Evolutionary conservation across 305 asterid species (phyloP).

Genomic region (Rubia peregrina): DNA sequence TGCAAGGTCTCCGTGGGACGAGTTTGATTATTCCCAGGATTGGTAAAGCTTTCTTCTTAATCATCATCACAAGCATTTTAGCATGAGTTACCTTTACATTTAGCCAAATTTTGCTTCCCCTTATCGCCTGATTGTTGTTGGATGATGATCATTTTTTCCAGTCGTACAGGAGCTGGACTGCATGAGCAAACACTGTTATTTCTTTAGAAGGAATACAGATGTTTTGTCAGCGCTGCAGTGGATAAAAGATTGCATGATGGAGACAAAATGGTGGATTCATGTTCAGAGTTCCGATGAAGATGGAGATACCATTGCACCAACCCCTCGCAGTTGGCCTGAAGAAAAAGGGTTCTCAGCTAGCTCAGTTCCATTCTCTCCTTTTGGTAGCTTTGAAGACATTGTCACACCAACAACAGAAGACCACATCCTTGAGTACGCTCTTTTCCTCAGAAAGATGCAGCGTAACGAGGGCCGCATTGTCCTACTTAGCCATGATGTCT

Average conservation of each 20-base stretch:
- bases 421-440: neutral
- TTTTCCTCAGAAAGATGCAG: constrained; percentile 4
- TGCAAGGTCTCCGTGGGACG: constrained; percentile 5
- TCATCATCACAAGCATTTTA: neutral
- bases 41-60: constrained; percentile 5
- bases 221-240: constrained; percentile 6
- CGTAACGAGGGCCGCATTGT: neutral
- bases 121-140: neutral
- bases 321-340: constrained; percentile 10
- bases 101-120: neutral
- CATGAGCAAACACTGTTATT: constrained; percentile 6
- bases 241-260: constrained; percentile 3
- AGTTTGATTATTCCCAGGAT: constrained; percentile 8
- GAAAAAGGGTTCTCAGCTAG: constrained; percentile 3
- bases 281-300: constrained; percentile 7
- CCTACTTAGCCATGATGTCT: constrained; percentile 3
- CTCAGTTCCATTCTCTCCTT: constrained; percentile 1
- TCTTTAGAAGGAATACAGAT: neutral
- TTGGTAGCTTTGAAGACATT: neutral
- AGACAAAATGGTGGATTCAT: constrained; percentile 6
- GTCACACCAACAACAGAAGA: constrained; percentile 8
- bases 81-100: neutral
- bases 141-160: neutral
- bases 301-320: neutral
- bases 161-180: constrained; percentile 9